These are phyloP conservation scores for Blastobotrys terrestris DNA, from an alignment of 805 yeast species.

Conservation along the genomic window DNA sequence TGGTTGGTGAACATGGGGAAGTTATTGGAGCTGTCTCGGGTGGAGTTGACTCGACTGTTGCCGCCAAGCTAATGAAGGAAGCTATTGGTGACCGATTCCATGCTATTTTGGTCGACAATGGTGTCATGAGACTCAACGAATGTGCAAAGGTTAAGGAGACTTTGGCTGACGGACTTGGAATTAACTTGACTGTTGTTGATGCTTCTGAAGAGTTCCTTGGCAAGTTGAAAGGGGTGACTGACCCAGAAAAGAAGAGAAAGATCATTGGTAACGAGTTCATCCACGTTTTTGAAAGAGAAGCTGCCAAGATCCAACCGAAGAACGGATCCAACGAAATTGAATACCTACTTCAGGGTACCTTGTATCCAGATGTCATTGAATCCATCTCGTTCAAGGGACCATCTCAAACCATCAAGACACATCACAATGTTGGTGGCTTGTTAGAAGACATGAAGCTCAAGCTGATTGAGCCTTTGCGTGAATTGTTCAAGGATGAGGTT, in stretches of 20 bases:
- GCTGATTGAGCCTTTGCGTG: conserved; percentile 97
- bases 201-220: conserved; percentile 85
- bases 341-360: conserved; percentile 90
- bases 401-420: conserved; percentile 98
- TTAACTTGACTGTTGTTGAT: conserved; percentile 89
- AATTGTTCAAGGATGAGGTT: conserved; percentile 97
- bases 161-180: conserved; percentile 87
- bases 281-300: conserved; percentile 94
- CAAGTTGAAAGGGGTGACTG: conserved; percentile 88
- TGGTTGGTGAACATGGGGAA: conserved; percentile 97
- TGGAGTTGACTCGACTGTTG: conserved; percentile 99
- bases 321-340: conserved; percentile 80
- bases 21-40: conserved; percentile 99
- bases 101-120: conserved; percentile 96
- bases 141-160: conserved; percentile 84
- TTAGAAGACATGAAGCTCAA: conserved; percentile 97
- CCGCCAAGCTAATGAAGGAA: conserved; percentile 95
- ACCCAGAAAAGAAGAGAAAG: conserved; percentile 98
- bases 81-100: conserved; percentile 99
- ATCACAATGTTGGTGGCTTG: conserved; percentile 98
- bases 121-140: conserved; percentile 94
- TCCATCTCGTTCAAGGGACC: conserved; percentile 99
- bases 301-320: conserved; percentile 82
- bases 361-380: conserved; percentile 98
- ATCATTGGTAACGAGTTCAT: conserved; percentile 97